Evolutionary conservation across 371 early-diverging fungal species (phyloP).

Genomic region (Lichtheimia hyalospora): DNA sequence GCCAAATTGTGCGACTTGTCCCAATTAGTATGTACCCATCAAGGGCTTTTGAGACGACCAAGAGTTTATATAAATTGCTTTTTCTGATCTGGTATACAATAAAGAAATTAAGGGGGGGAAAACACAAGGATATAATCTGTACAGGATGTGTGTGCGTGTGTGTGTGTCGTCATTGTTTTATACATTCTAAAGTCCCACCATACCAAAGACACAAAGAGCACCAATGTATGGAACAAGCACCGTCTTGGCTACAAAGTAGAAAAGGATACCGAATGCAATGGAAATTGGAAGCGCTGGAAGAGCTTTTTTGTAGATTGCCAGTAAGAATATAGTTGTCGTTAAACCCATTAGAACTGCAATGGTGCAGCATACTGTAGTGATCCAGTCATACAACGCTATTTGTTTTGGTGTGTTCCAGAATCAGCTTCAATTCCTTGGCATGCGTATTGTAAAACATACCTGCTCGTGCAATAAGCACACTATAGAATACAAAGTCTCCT

Average conservation of each 20-base stretch:
- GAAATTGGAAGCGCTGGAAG: conserved; percentile 87
- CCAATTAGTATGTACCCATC: too few species aligned
- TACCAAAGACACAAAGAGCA: conserved; percentile 45
- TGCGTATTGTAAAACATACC: conserved; percentile 36
- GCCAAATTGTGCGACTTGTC: too few species aligned
- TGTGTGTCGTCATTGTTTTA: not conserved
- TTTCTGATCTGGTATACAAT: too few species aligned
- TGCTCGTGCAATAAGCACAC: conserved; percentile 81
- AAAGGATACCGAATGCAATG: conserved; percentile 85
- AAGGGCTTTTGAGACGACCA: too few species aligned
- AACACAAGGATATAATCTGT: too few species aligned
- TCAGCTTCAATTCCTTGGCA: too few species aligned
- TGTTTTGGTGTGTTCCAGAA: too few species aligned
- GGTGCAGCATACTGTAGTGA: conserved; percentile 79
- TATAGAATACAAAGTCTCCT: conserved; percentile 92
- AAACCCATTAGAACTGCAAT: conserved; percentile 84
- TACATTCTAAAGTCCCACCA: conserved; percentile 39
- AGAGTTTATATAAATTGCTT: too few species aligned
- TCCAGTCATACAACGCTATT: conserved; percentile 83
- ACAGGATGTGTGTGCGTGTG: too few species aligned
- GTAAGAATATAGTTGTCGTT: conserved; percentile 81
- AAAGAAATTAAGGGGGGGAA: too few species aligned
- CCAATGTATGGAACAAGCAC: conserved; percentile 64
- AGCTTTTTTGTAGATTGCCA: conserved; percentile 80
- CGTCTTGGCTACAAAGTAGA: conserved; percentile 70